phyloP scores from a whole-genome alignment of 1,284 basidiomycete species.

The Ustilago loliicola region DNA sequence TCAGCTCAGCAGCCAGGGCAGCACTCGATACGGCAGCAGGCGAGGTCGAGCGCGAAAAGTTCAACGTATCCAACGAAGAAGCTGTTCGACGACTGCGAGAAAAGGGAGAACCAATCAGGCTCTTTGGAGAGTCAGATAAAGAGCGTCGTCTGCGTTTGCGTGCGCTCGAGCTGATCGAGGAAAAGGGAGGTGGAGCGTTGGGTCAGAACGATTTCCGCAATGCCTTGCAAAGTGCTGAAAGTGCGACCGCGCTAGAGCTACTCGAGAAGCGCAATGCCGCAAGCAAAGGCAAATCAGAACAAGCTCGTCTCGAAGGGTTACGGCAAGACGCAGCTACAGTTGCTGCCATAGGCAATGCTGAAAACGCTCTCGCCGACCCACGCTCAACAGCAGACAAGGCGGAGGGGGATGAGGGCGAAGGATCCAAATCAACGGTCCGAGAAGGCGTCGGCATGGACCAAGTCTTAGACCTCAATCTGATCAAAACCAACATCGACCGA shows the following conservation, averaged over 20 bases:
- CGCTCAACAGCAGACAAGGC: not conserved
- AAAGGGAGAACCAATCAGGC: slow-evolving; percentile 92
- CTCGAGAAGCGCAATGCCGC: slow-evolving; percentile 73
- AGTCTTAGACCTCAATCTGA: slow-evolving; percentile 75
- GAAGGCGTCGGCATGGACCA: slow-evolving; percentile 67
- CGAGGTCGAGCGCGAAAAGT: slow-evolving; percentile 71
- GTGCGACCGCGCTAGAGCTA: slow-evolving; percentile 76
- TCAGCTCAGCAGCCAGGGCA: slow-evolving; percentile 22
- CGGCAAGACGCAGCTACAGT: slow-evolving; percentile 11
- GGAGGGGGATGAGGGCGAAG: not conserved
- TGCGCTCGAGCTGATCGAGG: slow-evolving; percentile 88
- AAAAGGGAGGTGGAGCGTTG: slow-evolving; percentile 45
- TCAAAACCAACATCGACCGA: slow-evolving; percentile 94
- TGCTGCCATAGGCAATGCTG: slow-evolving; percentile 6
- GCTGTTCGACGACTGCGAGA: slow-evolving; percentile 86
- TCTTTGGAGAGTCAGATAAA: slow-evolving; percentile 95
- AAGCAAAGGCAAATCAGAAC: slow-evolving; percentile 49
- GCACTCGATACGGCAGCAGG: slow-evolving; percentile 28
- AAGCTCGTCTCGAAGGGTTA: slow-evolving; percentile 25
- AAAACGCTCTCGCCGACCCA: not conserved
- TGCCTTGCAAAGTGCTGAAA: slow-evolving; percentile 86
- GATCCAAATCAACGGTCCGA: slow-evolving; percentile 14
- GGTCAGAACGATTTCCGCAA: slow-evolving; percentile 85
- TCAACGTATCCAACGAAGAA: slow-evolving; percentile 94
- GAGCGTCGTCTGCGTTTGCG: slow-evolving; percentile 89